Evolutionary conservation across 805 yeast genomes (phyloP).

Genomic region (Henningerozyma blattae): DNA sequence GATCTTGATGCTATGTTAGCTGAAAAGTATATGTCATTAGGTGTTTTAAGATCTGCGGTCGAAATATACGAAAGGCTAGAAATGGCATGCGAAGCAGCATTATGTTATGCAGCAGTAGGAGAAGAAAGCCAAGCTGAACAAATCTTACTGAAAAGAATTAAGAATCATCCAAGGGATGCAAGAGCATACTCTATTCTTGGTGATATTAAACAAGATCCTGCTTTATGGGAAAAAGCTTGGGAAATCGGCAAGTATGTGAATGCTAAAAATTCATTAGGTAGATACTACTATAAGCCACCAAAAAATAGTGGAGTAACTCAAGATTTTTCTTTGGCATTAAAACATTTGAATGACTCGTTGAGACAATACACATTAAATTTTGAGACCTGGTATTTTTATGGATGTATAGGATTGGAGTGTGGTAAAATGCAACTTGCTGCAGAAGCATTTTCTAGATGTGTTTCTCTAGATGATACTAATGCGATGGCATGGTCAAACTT

Average conservation of each 20-base stretch:
- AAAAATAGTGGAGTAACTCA: constrained; percentile 36
- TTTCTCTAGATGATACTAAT: constrained; percentile 69
- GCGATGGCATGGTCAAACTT: constrained; percentile 86
- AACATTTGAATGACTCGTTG: constrained; percentile 65
- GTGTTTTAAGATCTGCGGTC: constrained; percentile 75
- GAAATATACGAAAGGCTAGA: constrained; percentile 76
- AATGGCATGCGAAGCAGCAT: constrained; percentile 71
- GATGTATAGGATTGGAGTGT: constrained; percentile 75
- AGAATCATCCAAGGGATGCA: constrained; percentile 57
- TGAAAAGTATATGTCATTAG: constrained; percentile 74
- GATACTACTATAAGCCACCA: constrained; percentile 60
- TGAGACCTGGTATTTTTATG: constrained; percentile 86
- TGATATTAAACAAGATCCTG: constrained; percentile 68
- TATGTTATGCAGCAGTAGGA: constrained; percentile 82
- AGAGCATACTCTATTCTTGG: constrained; percentile 78
- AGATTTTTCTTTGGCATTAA: constrained; percentile 42
- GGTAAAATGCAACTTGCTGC: constrained; percentile 66
- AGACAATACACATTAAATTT: constrained; percentile 59
- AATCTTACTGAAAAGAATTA: constrained; percentile 43
- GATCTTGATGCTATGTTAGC: constrained; percentile 71
- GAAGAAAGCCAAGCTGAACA: constrained; percentile 54
- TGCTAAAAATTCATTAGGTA: constrained; percentile 77
- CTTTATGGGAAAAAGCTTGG: constrained; percentile 81
- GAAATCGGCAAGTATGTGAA: constrained; percentile 66
- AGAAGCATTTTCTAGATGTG: constrained; percentile 87